Percentiles rank a stretch among this genome's conserved stretches.
phyloP scores from a whole-genome alignment of 2,329 filamentous ascomycete species.

The Cladosporium sp. region DNA sequence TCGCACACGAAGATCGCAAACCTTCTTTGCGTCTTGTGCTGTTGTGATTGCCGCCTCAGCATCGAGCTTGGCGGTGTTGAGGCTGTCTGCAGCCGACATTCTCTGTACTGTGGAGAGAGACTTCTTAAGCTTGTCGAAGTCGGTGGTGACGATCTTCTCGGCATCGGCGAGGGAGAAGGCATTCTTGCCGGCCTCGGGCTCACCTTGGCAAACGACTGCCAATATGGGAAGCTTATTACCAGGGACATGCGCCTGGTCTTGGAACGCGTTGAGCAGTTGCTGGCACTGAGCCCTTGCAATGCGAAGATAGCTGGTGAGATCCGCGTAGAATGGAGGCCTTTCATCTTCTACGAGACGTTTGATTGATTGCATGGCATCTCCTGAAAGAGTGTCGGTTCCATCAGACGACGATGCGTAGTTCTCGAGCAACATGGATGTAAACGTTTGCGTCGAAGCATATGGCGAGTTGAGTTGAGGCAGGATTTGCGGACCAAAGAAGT shows the following conservation, averaged over 20 bases:
- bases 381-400: conserved; percentile 24
- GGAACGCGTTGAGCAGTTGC: conserved; percentile 84
- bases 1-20: conserved; percentile 79
- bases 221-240: conserved; percentile 71
- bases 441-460: conserved; percentile 81
- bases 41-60: conserved; percentile 72
- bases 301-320: conserved; percentile 85
- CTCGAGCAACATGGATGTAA: conserved; percentile 77
- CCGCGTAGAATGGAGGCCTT: conserved; percentile 76
- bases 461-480: conserved; percentile 65
- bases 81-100: conserved; percentile 72
- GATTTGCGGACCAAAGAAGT: conserved; percentile 62
- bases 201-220: conserved; percentile 89
- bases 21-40: conserved; percentile 71
- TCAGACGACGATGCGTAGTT: conserved; percentile 65
- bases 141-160: conserved; percentile 78
- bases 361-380: conserved; percentile 60
- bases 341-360: conserved; percentile 76
- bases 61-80: conserved; percentile 71
- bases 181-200: conserved; percentile 82
- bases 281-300: conserved; percentile 88
- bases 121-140: conserved; percentile 86
- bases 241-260: conserved; percentile 80
- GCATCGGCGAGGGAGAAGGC: conserved; percentile 87
- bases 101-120: conserved; percentile 83